phyloP scores from a whole-genome alignment of 495 filamentous ascomycete species.

The Endocarpon pusillum region DNA sequence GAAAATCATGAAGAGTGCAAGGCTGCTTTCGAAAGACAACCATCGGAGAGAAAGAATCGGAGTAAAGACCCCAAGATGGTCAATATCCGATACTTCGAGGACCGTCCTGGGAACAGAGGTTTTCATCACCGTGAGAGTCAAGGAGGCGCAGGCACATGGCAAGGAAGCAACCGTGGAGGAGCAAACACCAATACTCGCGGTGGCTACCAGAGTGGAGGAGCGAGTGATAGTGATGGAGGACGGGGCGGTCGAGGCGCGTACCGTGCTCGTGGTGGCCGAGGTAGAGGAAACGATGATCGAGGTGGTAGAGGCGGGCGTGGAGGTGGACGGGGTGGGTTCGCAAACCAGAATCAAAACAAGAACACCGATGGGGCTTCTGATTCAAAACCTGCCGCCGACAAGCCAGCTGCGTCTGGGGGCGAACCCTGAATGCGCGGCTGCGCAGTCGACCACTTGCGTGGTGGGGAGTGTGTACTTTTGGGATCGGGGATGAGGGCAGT shows the following conservation, averaged over 20 bases:
- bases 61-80: conserved; percentile 53
- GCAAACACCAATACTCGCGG: conserved; percentile 31
- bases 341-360: conserved; percentile 32
- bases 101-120: conserved; percentile 37
- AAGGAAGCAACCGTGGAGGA: conserved; percentile 43
- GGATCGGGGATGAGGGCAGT: too few species aligned
- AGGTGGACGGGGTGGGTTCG: conserved; percentile 27
- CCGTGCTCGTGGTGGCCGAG: conserved; percentile 35
- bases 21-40: conserved; percentile 38
- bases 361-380: too few species aligned
- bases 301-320: conserved; percentile 36
- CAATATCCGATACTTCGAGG: conserved; percentile 59
- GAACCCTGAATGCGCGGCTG: conserved; percentile 25
- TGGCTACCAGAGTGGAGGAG: conserved; percentile 58
- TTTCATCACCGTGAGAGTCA: conserved; percentile 25
- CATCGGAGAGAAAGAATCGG: conserved; percentile 38
- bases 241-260: conserved; percentile 47
- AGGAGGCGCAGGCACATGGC: conserved; percentile 55
- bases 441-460: too few species aligned
- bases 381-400: conserved; percentile 33
- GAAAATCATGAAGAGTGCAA: conserved; percentile 59
- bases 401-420: conserved; percentile 23
- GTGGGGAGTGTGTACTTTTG: too few species aligned
- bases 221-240: conserved; percentile 65
- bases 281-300: conserved; percentile 32